Base-by-base conservation (phyloP, 192 early-diverging fungal species). In the Coemansia sp. region DNA sequence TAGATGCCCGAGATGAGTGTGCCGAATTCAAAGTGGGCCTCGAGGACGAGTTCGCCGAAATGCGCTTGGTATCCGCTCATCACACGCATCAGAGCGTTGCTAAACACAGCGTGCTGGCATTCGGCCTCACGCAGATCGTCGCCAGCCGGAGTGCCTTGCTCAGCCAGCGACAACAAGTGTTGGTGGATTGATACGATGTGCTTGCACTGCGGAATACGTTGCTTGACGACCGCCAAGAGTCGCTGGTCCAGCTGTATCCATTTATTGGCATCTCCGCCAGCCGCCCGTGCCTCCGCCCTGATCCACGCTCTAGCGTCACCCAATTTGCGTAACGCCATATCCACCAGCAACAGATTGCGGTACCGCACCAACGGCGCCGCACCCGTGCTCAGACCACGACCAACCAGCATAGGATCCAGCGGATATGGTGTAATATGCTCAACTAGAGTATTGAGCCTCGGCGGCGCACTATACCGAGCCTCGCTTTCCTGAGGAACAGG, bases 171-270 rank as follows among this genome's bases (percentile, higher is more conserved):
- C 41, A 36, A 25, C 3, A 76, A 9, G 25, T 76, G 75, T 19
- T 63, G 72, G 60, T 73, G 75, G 23, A 75, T 46, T 15, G 59
- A 12, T 5, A 70, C 45, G 14, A 83, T 46, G 11, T 75, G 17
- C 63, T 75, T 67, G 68, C 75, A 77, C 32, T 75, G 75, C 17
- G 80, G 80, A 25, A 83, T 61, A 27, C 80, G 72, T 70, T 83
- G 80, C 50, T 65, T 64, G 21, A 77, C 59, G 9, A 64, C 72
- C 34, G 76, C 72, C 50, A 77, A 27, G 25, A 83, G 69, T 31
- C 60, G 48, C 67, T 63, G 66, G 32, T 77, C 80, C 39, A 75
- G 37, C 65, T 38, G 63, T 5, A 2, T 53, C 75, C 79, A 83
- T 14, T 37, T 51, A 11, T n/a, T 61, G 29, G 50, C 65, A 5